Percentiles rank a stretch among this genome's conserved stretches.
Conservation (phyloP, 257 asterid genomes). For the Fraxinus excelsior region DNA sequence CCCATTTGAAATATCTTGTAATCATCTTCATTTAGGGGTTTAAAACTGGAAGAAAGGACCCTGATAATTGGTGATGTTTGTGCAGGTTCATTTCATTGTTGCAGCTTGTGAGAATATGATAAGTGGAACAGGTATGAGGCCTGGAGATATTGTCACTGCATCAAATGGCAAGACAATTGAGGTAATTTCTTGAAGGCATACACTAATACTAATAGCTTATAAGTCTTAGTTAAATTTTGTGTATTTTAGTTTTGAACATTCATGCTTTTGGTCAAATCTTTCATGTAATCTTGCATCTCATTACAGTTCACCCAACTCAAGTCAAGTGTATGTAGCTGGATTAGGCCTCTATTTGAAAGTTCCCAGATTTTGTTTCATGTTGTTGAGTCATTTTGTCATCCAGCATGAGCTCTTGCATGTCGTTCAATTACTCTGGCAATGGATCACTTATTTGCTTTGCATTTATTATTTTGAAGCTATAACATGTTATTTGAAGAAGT, state of each 20-base stretch:
- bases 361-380: not conserved
- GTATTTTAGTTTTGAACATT: not conserved
- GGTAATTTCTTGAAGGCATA: conserved; percentile 40
- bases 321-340: not conserved
- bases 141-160: conserved; percentile 87
- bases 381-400: not conserved
- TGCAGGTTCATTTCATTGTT: conserved; percentile 91
- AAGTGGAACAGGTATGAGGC: conserved; percentile 96
- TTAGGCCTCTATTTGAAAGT: conserved; percentile 5
- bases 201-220: not conserved
- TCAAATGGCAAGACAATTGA: conserved; percentile 95
- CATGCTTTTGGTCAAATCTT: not conserved
- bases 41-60: conserved; percentile 1
- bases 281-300: not conserved
- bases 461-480: not conserved
- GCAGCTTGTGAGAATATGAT: conserved; percentile 99
- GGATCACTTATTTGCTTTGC: not conserved
- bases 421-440: not conserved
- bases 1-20: not conserved
- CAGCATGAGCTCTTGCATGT: too few relatives aligned
- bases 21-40: conserved; percentile 4
- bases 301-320: not conserved
- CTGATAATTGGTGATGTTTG: conserved; percentile 17
- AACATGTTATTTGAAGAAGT: conserved; percentile 4
- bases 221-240: conserved; percentile 14